These are phyloP conservation scores for Lactarius sp. DNA, from an alignment of 768 basidiomycete species.

Conservation along the genomic window DNA sequence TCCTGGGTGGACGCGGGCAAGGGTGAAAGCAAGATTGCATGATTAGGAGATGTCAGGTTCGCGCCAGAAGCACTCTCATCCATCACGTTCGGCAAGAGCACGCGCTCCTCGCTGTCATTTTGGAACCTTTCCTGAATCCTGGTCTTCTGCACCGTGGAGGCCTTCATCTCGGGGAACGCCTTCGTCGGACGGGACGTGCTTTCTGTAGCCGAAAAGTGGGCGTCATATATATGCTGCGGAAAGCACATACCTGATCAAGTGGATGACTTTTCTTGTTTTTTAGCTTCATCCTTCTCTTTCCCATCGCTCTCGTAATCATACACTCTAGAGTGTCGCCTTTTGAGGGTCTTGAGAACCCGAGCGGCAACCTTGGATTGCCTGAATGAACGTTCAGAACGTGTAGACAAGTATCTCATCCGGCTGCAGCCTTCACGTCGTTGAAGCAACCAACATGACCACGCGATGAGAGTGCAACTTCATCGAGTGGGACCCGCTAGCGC, in stretches of 20 bases:
- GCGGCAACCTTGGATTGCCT: conserved; percentile 75
- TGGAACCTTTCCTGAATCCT: conserved; percentile 85
- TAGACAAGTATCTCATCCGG: conserved; percentile 78
- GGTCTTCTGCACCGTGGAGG: conserved; percentile 69
- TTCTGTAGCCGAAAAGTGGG: conserved; percentile 38
- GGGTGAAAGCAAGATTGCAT: conserved; percentile 92
- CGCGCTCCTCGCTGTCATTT: conserved; percentile 67
- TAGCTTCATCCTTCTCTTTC: conserved; percentile 69
- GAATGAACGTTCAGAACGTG: conserved; percentile 65
- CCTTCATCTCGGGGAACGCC: conserved; percentile 79
- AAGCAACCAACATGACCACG: conserved; percentile 88
- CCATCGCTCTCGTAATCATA: conserved; percentile 74
- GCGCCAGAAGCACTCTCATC: conserved; percentile 94
- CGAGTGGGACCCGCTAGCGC: conserved; percentile 49
- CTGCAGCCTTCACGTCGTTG: conserved; percentile 64
- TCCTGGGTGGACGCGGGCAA: conserved; percentile 80
- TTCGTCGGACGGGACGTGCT: conserved; percentile 65
- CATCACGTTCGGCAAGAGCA: conserved; percentile 86
- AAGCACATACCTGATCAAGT: conserved; percentile 61
- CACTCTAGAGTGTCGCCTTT: conserved; percentile 72
- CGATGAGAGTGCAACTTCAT: conserved; percentile 80
- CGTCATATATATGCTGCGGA: not conserved
- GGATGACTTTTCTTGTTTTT: conserved; percentile 56
- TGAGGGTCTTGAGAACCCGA: conserved; percentile 73
- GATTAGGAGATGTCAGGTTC: conserved; percentile 88